Conservation (phyloP, 768 basidiomycete genomes). For the Agrocybe pediades region DNA sequence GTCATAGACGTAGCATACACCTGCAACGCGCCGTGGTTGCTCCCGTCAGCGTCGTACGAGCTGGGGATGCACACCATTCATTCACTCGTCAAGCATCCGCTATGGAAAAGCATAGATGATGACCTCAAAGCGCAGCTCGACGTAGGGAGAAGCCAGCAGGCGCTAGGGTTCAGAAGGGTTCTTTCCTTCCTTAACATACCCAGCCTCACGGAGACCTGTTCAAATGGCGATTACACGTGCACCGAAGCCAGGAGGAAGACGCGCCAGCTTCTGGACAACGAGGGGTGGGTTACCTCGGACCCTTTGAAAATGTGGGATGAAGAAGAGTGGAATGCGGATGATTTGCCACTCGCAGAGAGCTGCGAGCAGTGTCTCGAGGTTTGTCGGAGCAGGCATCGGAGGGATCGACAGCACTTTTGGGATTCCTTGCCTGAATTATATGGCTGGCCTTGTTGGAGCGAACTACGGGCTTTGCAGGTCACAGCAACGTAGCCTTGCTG, state of each 20-base stretch:
- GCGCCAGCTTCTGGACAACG: neutral
- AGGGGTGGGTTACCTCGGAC: neutral
- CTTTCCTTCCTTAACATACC: neutral
- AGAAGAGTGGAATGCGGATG: neutral
- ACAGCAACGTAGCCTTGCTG: neutral
- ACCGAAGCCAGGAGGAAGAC: neutral
- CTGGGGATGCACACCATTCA: neutral
- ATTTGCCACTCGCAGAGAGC: neutral
- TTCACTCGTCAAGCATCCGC: neutral
- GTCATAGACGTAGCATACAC: neutral
- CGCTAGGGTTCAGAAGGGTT: neutral
- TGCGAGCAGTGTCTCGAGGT: neutral
- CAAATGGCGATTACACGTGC: neutral
- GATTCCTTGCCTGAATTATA: neutral
- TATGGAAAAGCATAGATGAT: neutral
- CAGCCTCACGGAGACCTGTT: neutral
- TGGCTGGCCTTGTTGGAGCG: neutral
- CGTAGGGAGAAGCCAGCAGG: neutral
- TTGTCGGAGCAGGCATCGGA: neutral
- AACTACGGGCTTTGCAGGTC: neutral
- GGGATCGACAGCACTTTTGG: neutral
- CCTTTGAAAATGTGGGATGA: neutral
- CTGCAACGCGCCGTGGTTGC: neutral
- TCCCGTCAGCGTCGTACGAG: constrained; percentile 2
- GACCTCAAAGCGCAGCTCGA: neutral